A percentile compares a stretch with the other conserved stretches of the same genome.
These are phyloP conservation scores for Hsuehochloa calcarea DNA, from an alignment of 176 grass and related monocot genomes.

Conservation along the genomic window DNA sequence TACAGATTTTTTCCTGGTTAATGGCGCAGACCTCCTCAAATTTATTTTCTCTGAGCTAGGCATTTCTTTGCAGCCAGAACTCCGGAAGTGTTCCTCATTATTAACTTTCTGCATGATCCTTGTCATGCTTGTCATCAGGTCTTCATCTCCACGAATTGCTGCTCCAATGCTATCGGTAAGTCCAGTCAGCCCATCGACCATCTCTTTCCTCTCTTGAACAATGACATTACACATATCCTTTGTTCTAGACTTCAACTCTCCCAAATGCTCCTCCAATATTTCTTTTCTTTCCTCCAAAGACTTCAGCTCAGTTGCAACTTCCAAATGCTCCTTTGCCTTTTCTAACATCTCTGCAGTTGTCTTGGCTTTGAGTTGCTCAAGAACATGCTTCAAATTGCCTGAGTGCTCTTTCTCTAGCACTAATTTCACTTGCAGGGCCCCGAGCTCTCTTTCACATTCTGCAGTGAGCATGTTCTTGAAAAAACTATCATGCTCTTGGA, in stretches of 20 bases:
- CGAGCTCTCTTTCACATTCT: conserved; percentile 49
- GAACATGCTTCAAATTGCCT: conserved; percentile 32
- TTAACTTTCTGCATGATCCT: conserved; percentile 47
- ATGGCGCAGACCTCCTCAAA: not conserved
- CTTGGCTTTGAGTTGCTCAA: conserved; percentile 48
- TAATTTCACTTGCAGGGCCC: conserved; percentile 27
- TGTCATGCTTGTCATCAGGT: conserved; percentile 41
- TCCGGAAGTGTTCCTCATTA: conserved; percentile 20
- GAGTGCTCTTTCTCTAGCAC: conserved; percentile 43
- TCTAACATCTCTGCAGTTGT: conserved; percentile 36
- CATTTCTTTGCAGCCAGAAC: conserved; percentile 19
- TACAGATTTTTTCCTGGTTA: conserved; percentile 46
- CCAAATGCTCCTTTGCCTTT: conserved; percentile 42
- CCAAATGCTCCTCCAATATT: conserved; percentile 42
- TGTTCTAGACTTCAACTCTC: conserved; percentile 37
- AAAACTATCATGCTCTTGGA: conserved; percentile 53
- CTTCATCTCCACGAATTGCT: conserved; percentile 40
- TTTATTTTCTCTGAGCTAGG: conserved; percentile 22
- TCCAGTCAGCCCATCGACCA: conserved; percentile 41
- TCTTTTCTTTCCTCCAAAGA: conserved; percentile 36
- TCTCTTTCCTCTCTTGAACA: conserved; percentile 43
- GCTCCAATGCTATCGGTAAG: conserved; percentile 38
- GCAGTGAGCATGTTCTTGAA: conserved; percentile 46
- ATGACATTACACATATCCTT: conserved; percentile 21
- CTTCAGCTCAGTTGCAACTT: conserved; percentile 42